A percentile compares a stretch with the other conserved stretches of the same genome.
These are phyloP conservation scores for Lathyrus tuberosus DNA, from an alignment of 306 rosid species.

Conservation along the genomic window DNA sequence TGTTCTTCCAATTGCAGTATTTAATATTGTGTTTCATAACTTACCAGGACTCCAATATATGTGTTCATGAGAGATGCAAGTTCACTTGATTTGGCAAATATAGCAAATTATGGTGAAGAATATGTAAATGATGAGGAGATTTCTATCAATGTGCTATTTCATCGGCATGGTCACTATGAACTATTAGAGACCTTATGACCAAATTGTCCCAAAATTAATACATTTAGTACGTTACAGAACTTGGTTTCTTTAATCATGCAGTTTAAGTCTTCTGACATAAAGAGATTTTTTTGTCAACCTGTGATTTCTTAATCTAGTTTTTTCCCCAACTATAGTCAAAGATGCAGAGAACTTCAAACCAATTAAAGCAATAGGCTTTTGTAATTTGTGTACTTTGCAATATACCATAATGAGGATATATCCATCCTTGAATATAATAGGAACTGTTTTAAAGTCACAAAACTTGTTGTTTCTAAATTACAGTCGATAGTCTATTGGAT, in stretches of 20 bases:
- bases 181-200: constrained; percentile 60
- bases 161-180: constrained; percentile 95
- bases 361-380: constrained; percentile 44
- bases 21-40: constrained; percentile 31
- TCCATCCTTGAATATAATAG: too few species aligned
- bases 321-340: constrained; percentile 27
- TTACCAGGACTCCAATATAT: constrained; percentile 69
- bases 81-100: too few species aligned
- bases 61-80: constrained; percentile 77
- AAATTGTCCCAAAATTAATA: constrained; percentile 38
- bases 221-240: constrained; percentile 30
- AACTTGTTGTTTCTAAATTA: too few species aligned
- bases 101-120: too few species aligned
- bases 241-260: too few species aligned
- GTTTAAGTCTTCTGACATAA: too few species aligned
- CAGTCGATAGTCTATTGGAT: too few species aligned
- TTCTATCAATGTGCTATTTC: constrained; percentile 81
- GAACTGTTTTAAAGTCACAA: too few species aligned
- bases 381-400: constrained; percentile 46
- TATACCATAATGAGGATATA: neutral
- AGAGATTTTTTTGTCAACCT: constrained; percentile 29
- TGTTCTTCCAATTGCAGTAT: neutral
- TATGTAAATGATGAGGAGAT: constrained; percentile 56
- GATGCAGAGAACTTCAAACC: constrained; percentile 36
- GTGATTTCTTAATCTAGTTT: constrained; percentile 23